Percentiles rank a stretch among this genome's conserved stretches.
Conservation (phyloP, 1,139 yeast species). For the Entelexis paramagnoliae region DNA sequence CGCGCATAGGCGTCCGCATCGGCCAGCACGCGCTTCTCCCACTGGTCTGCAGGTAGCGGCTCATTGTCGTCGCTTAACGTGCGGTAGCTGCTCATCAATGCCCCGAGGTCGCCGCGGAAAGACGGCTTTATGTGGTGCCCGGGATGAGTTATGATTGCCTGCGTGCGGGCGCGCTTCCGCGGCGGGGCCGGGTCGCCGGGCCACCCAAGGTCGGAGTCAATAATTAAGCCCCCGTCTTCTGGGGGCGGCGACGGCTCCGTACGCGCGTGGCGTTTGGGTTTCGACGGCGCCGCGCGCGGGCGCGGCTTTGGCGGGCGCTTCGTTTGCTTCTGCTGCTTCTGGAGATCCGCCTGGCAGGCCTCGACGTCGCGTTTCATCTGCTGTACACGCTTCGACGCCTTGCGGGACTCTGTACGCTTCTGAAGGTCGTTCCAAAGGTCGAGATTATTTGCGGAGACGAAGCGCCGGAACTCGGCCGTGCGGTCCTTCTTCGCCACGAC, state of each 20-base stretch:
- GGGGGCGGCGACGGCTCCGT: not conserved
- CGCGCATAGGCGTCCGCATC: slow-evolving; percentile 38
- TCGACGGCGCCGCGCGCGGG: not conserved
- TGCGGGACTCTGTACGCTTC: slow-evolving; percentile 19
- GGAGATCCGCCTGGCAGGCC: slow-evolving; percentile 12
- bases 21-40: slow-evolving; percentile 40
- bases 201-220: slow-evolving; percentile 18
- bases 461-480: slow-evolving; percentile 34
- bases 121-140: slow-evolving; percentile 46
- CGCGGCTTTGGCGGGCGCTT: slow-evolving; percentile 12
- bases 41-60: slow-evolving; percentile 39
- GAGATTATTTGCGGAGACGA: slow-evolving; percentile 26
- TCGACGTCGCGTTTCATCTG: slow-evolving; percentile 15
- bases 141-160: slow-evolving; percentile 62
- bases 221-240: not conserved
- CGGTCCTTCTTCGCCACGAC: slow-evolving; percentile 39
- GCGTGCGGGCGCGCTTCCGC: slow-evolving; percentile 30
- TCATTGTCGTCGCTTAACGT: slow-evolving; percentile 50
- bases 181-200: slow-evolving; percentile 23
- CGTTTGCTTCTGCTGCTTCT: slow-evolving; percentile 13
- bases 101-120: slow-evolving; percentile 34
- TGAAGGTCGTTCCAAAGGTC: slow-evolving; percentile 33
- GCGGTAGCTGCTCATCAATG: slow-evolving; percentile 39
- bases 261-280: not conserved
- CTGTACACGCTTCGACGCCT: slow-evolving; percentile 19